Percentiles rank a stretch among this genome's conserved stretches.
These are phyloP conservation scores for Heliamphora exappendiculata DNA, from an alignment of 148 eudicot species.

Conservation along the genomic window DNA sequence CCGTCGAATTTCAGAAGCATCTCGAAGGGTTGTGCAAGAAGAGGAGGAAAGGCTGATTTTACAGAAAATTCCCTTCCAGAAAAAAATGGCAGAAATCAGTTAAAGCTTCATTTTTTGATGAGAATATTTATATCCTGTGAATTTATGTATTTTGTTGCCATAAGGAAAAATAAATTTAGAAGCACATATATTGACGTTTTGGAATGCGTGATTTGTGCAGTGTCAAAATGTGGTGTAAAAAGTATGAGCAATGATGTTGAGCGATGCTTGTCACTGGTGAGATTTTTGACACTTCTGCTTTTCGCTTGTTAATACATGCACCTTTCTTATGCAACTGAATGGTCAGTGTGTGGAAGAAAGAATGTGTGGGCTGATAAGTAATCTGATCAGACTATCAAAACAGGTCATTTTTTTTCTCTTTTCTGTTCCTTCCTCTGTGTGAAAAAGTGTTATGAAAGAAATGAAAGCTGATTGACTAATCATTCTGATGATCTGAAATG, in stretches of 20 bases:
- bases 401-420: conserved; percentile 41
- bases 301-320: conserved; percentile 7
- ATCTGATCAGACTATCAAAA: conserved; percentile 76
- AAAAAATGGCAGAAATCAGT: conserved; percentile 88
- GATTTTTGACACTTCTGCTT: conserved; percentile 14
- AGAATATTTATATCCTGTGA: not conserved
- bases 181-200: not conserved
- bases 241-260: conserved; percentile 75
- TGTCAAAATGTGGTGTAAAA: conserved; percentile 76
- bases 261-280: conserved; percentile 85
- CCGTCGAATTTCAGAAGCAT: conserved; percentile 79
- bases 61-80: conserved; percentile 81
- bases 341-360: conserved; percentile 92
- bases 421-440: not conserved
- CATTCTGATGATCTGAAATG: conserved; percentile 5
- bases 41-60: conserved; percentile 81
- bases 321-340: conserved; percentile 22
- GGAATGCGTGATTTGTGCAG: conserved; percentile 32
- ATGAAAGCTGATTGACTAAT: not conserved
- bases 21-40: conserved; percentile 90
- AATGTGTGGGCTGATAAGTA: conserved; percentile 79
- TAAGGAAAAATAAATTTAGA: not conserved
- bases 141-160: conserved; percentile 6
- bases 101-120: not conserved
- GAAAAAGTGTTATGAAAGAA: not conserved